These are phyloP conservation scores for Prunus yedoensis DNA, from an alignment of 331 rosid species.

Conservation along the genomic window DNA sequence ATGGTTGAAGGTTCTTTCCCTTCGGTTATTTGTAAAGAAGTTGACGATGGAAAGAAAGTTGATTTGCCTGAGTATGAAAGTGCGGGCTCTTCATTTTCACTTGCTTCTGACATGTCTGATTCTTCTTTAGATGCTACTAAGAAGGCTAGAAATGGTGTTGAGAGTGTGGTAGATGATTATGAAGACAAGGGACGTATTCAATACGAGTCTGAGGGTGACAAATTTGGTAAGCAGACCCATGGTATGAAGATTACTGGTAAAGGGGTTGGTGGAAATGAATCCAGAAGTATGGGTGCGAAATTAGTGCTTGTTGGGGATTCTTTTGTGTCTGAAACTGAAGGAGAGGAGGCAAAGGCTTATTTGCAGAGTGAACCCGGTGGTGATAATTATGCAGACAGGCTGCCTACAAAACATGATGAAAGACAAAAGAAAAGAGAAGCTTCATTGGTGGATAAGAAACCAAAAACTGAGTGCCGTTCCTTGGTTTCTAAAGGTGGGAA, in stretches of 20 bases:
- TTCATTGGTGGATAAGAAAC: conserved; percentile 18
- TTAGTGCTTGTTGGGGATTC: not conserved
- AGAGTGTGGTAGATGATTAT: not conserved
- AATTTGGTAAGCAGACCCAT: conserved; percentile 2
- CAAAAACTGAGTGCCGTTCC: not conserved
- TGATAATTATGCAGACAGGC: conserved; percentile 4
- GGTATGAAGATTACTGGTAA: not conserved
- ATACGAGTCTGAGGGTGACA: not conserved
- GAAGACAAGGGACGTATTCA: conserved; percentile 2
- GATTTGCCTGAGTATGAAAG: conserved; percentile 40
- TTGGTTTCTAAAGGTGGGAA: conserved; percentile 10
- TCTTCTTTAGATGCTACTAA: conserved; percentile 22
- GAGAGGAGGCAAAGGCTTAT: not conserved
- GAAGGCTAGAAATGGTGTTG: conserved; percentile 10
- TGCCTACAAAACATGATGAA: conserved; percentile 1
- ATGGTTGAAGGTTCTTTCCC: conserved; percentile 23
- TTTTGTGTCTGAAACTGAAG: conserved; percentile 17
- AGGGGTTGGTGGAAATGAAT: not conserved
- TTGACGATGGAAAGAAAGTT: conserved; percentile 27
- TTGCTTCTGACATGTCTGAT: conserved; percentile 28
- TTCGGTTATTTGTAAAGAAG: conserved; percentile 20
- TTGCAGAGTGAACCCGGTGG: not conserved
- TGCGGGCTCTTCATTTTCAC: conserved; percentile 61
- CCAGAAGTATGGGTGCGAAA: conserved; percentile 17
- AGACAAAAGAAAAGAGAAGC: conserved; percentile 8